Conservation (phyloP, 495 filamentous ascomycete species). For the Penicillium taxi region DNA sequence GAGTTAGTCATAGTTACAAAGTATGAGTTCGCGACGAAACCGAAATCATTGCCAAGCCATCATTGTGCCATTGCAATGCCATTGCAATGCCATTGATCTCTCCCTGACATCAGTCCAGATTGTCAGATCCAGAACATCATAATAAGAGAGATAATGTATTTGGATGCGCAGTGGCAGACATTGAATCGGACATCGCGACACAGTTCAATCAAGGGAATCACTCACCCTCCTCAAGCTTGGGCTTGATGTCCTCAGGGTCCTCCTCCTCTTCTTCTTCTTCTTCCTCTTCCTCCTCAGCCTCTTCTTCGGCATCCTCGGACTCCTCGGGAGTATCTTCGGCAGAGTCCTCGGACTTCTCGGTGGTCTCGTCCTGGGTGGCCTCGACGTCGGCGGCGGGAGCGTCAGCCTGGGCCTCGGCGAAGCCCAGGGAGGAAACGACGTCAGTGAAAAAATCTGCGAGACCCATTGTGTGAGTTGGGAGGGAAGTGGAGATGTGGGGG, state of each 20-base stretch:
- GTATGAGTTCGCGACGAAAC: neutral
- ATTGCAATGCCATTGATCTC: slow-evolving; percentile 16
- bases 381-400: slow-evolving; percentile 47
- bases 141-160: no score
- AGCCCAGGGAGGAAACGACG: slow-evolving; percentile 48
- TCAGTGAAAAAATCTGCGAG: slow-evolving; percentile 58
- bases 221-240: slow-evolving; percentile 84
- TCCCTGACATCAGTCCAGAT: neutral
- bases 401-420: slow-evolving; percentile 55
- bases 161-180: no score
- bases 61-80: neutral
- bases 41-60: no score
- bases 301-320: slow-evolving; percentile 32
- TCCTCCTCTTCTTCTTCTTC: slow-evolving; percentile 88
- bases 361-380: slow-evolving; percentile 45
- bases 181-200: no score
- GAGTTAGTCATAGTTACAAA: slow-evolving; percentile 11
- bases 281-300: slow-evolving; percentile 49
- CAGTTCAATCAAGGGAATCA: slow-evolving; percentile 16
- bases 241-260: slow-evolving; percentile 81
- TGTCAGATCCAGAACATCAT: slow-evolving; percentile 1
- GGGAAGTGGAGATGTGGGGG: slow-evolving; percentile 19
- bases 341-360: slow-evolving; percentile 42
- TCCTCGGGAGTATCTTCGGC: slow-evolving; percentile 33
- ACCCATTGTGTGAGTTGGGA: slow-evolving; percentile 50